These are phyloP conservation scores for Arthrobotrys megalospora DNA, from an alignment of 2,329 filamentous ascomycete species.

Conservation along the genomic window DNA sequence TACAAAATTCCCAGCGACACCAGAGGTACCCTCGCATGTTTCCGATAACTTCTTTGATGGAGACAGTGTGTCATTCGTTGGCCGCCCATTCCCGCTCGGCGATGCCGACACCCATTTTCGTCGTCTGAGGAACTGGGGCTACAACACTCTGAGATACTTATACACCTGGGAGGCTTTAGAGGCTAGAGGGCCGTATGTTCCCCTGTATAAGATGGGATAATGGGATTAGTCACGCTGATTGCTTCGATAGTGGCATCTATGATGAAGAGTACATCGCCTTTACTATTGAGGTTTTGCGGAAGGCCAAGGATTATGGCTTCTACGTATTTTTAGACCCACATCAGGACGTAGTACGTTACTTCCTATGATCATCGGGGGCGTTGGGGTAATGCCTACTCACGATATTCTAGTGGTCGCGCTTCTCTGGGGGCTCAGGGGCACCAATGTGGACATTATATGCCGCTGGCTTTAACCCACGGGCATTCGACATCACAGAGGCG, in stretches of 20 bases:
- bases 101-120: constrained; percentile 90
- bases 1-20: constrained; percentile 86
- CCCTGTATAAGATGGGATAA: not conserved
- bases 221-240: not conserved
- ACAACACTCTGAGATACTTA: constrained; percentile 95
- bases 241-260: constrained; percentile 76
- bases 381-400: constrained; percentile 32
- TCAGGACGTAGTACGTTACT: constrained; percentile 86
- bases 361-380: constrained; percentile 64
- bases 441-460: constrained; percentile 99
- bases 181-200: constrained; percentile 78
- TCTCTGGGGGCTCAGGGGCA: constrained; percentile 92
- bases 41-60: constrained; percentile 88
- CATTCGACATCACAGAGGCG: constrained; percentile 88
- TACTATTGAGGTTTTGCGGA: constrained; percentile 85
- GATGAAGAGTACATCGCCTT: constrained; percentile 94
- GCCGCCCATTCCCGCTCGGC: constrained; percentile 84
- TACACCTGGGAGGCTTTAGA: constrained; percentile 99
- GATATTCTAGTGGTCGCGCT: constrained; percentile 83
- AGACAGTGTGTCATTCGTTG: constrained; percentile 90
- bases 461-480: constrained; percentile 87
- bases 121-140: constrained; percentile 87
- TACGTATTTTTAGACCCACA: constrained; percentile 99
- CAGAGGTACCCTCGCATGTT: constrained; percentile 85
- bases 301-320: constrained; percentile 91